Evolutionary conservation across 192 early-diverging fungal species (phyloP).

Genomic region (Powellomyces hirtus): DNA sequence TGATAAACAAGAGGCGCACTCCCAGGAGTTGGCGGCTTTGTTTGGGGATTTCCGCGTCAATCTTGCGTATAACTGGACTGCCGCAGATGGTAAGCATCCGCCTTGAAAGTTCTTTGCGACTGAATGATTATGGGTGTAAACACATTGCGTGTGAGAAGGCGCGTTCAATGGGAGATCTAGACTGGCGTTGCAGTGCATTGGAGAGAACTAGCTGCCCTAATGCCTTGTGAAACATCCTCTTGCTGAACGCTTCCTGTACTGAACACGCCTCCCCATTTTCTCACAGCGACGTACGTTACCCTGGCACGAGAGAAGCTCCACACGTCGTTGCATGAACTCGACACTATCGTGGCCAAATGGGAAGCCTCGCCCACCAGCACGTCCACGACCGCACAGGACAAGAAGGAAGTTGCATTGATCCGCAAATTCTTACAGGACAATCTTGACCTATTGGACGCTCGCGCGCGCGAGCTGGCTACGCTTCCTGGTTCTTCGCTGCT

Average conservation of each 20-base stretch:
- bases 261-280: background rate
- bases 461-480: background rate
- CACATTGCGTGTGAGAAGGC: no score
- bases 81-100: slow-evolving; percentile 19
- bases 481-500: background rate
- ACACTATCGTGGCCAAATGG: background rate
- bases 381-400: background rate
- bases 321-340: slow-evolving; percentile 8
- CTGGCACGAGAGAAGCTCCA: slow-evolving; percentile 6
- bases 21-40: slow-evolving; percentile 9
- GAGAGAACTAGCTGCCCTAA: no score
- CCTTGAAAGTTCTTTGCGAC: no score
- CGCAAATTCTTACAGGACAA: slow-evolving; percentile 10
- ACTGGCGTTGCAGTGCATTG: no score
- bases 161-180: no score
- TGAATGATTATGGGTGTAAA: no score
- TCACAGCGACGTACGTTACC: slow-evolving; percentile 8
- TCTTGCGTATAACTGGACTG: slow-evolving; percentile 22
- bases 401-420: background rate
- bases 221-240: no score
- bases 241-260: background rate
- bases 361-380: background rate
- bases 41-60: slow-evolving; percentile 25
- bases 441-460: background rate
- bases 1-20: background rate